Base-by-base conservation (phyloP, 2,329 filamentous ascomycete genomes). In the Aaosphaeria arxii region DNA sequence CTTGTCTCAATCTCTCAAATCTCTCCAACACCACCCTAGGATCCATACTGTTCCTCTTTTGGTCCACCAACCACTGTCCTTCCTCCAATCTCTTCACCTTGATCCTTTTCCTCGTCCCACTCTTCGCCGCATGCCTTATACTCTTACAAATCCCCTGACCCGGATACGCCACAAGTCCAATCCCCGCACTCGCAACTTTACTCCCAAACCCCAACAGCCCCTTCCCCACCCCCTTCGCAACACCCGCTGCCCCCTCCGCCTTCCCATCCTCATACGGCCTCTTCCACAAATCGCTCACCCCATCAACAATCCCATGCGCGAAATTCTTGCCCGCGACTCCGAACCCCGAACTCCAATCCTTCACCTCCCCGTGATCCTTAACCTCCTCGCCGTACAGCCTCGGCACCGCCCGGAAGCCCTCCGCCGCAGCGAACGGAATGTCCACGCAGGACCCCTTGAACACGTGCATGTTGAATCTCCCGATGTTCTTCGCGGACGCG, bases 381-480 rank as follows among this genome's bases (percentile, higher is more conserved):
- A 62, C 59, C 39, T 51, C 47, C 24, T 62, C 59, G 35, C 55
- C 53, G 43, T 52, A 62, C 11, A 63, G 49, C n/a, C 55, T 62
- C 11, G 59, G 56, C 0, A 52, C 40, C 30, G 57, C 57, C 45
- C 56, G 59, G n/a, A 59, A 50, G 11, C 59, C 61, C 45, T 50
- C 50, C 2, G 56, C 32, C 3, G 29, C 11, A 5, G 24, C 39
- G 7, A 49, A 17, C 5, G 32, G 71, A 28, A 74, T 51, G 42
- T 73, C 69, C 1, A 74, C 63, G 3, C 68, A 42, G 0, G 59
- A 41, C 5, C 69, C 71, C 46, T 71, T 71, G 42, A 54, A 54
- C 9, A 58, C 28, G 5, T 46, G 44, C 11, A 41, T 44, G 33
- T 55, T 52, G 49, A 62, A 62, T 36, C 48, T 49, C 6, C 57